Evolutionary conservation across 2,329 filamentous ascomycete species (phyloP).

Genomic region (Cephalotrichum gorgonifer): DNA sequence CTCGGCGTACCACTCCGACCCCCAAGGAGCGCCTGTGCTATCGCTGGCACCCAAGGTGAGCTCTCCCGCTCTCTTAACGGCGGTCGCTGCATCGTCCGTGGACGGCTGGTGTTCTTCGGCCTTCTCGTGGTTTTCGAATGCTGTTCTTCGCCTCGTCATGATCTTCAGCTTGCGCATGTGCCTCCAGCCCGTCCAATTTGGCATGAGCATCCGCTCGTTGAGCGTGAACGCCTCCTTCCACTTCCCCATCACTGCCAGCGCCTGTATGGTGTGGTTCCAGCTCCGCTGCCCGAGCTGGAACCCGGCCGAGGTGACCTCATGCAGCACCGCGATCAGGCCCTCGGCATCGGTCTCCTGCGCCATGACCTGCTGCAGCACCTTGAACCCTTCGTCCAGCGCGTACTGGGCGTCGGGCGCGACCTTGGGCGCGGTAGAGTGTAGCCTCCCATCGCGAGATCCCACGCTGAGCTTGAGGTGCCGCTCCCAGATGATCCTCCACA

Average conservation of each 20-base stretch:
- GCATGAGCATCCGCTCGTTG: slow-evolving; percentile 72
- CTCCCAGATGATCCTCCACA: slow-evolving; percentile 54
- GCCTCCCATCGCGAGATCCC: not conserved
- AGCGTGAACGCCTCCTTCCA: slow-evolving; percentile 58
- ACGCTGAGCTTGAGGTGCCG: slow-evolving; percentile 31
- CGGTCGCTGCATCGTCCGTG: not conserved
- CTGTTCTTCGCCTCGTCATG: not conserved
- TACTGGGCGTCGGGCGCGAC: slow-evolving; percentile 40
- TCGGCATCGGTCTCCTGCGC: slow-evolving; percentile 27
- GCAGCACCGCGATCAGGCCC: slow-evolving; percentile 39
- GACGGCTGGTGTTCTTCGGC: not conserved
- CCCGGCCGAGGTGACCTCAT: slow-evolving; percentile 50
- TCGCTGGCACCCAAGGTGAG: too few relatives aligned
- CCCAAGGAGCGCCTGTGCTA: too few relatives aligned
- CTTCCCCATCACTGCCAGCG: slow-evolving; percentile 49
- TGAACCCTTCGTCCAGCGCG: slow-evolving; percentile 37
- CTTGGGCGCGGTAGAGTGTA: slow-evolving; percentile 3
- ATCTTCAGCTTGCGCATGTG: slow-evolving; percentile 2
- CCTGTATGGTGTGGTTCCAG: slow-evolving; percentile 70
- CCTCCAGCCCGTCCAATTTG: slow-evolving; percentile 65
- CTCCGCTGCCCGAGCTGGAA: slow-evolving; percentile 67
- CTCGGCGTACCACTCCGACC: too few relatives aligned
- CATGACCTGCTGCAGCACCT: slow-evolving; percentile 36
- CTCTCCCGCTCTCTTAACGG: too few relatives aligned
- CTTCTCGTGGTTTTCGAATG: not conserved